Base-by-base conservation (phyloP, 73 alveolate species). In the Diophrys appendiculata region DNA sequence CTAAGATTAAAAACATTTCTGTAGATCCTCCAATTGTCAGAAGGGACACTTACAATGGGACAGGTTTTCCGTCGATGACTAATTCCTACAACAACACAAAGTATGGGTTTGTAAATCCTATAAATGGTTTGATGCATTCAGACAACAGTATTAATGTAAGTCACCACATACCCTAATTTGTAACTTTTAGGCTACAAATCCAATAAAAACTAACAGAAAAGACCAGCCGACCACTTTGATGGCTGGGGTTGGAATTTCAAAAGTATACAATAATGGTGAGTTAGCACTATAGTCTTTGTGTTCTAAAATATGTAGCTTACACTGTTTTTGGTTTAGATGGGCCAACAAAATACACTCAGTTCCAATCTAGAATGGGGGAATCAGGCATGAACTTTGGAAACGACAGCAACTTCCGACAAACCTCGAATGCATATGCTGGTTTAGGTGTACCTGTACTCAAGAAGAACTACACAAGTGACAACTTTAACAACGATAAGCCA, bases 21-120 rank as follows among this genome's bases (percentile, higher is more conserved):
- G 78, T 70, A 23, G 78, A 70, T 8, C 78, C 78, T 3, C 78
- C 78, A 24, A 70, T 70, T 29, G 34, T 70, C 55, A 29, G 78
- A 30, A 29, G 78, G 30, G 78, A 70, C 28, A 30, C 78, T 0
- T 23, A 70, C 22, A 13, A 29, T 3, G 5, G n/a, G 1, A 31
- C 11, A 3, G n/a, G n/a, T n/a, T 31, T 70, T 22, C 18, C 22
- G 13, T 18, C 67, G 1, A 35, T 29, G 26, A 33, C 78, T 1
- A 30, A 34, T 1, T 70, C 78, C 8, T 70, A 70, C n/a, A 70
- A 70, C 30, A 70, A 70, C 67, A 70, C 78, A 34, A 70, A 70
- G 30, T 70, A 70, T 34, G 78, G 78, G 34, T 31, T 30, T 0
- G 67, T 70, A 13, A 70, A 70, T 24, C 78, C 78, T 1, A 70